A percentile compares a stretch with the other conserved stretches of the same genome.
Evolutionary conservation across 345 rosid genomes (phyloP).

Genomic region (Citrus inodora): DNA sequence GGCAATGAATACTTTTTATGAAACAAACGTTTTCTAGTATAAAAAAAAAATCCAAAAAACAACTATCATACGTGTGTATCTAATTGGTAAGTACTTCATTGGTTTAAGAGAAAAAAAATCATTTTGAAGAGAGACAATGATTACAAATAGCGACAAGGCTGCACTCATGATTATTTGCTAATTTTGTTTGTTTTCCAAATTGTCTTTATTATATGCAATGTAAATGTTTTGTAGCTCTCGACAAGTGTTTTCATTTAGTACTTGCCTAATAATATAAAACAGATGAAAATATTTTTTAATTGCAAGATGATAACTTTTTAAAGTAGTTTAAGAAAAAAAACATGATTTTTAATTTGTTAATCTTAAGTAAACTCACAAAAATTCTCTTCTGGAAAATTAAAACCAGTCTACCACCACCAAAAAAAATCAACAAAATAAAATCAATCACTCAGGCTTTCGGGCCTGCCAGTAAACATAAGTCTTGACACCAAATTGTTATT

Average conservation of each 20-base stretch:
- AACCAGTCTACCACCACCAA: constrained; percentile 1
- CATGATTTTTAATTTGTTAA: no score
- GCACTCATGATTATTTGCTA: not conserved
- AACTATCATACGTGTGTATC: not conserved
- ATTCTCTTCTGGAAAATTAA: not conserved
- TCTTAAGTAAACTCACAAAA: not conserved
- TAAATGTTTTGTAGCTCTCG: no score
- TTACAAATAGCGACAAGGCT: not conserved
- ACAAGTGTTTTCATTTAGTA: no score
- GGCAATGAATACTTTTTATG: no score
- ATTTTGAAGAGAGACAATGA: not conserved
- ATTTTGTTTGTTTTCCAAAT: not conserved
- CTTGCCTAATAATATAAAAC: no score
- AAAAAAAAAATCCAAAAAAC: not conserved
- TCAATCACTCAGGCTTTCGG: no score
- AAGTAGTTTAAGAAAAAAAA: no score
- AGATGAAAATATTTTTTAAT: no score
- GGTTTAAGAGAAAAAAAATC: not conserved
- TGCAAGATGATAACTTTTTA: no score
- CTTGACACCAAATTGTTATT: not conserved
- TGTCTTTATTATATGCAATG: not conserved
- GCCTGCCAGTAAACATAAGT: not conserved
- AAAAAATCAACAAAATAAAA: not conserved
- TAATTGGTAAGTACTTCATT: not conserved
- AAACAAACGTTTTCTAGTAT: no score